Base-by-base conservation (phyloP, 768 basidiomycete species). In the Termitomyces sp. region DNA sequence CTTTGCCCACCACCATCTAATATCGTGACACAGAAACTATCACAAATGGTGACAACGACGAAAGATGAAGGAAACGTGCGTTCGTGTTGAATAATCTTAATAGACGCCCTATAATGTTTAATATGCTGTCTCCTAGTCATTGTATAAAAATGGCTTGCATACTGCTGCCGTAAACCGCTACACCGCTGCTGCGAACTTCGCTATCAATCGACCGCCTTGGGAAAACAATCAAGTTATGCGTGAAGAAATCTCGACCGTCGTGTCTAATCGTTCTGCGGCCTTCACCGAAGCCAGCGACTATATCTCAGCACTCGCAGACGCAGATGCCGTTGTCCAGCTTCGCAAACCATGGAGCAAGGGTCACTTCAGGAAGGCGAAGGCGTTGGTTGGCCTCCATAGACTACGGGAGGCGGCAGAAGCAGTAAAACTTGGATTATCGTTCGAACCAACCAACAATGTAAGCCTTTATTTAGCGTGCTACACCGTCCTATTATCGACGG, bases 11-110 rank as follows among this genome's bases (percentile, higher is more conserved):
- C 94, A 2, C 93, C 94, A 4, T 81, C 85, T 27, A 87, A 84
- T 57, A 77, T 94, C 45, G 74, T 89, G 47, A 85, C 86, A 7
- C 85, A 86, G 63, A 88, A 89, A 58, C 73, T 96, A 18, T 81
- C 89, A 0, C 82, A 86, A 60, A 79, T 84, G 20, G 82, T 98
- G 53, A 86, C 82, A 13, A 74, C 78, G 44, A 86, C 88, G 5
- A 98, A 98, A 67, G 96, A 98, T 45, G 91, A 96, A 58, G 97
- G 97, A 56, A 99, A 99, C 69, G 93, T 93, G 65, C 65, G 91
- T 76, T 50, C 18, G 29, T 48, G 49, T 62, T 56, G 57, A 59
- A 46, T 42, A 9, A 27, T 11, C 31, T 32, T 31, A 43, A 25
- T 25, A 11, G 7, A 18, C 27, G 16, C 60, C 7, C 7, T 53